These are phyloP conservation scores for Leccinum longicurvipes DNA, from an alignment of 768 basidiomycete genomes.

Conservation along the genomic window DNA sequence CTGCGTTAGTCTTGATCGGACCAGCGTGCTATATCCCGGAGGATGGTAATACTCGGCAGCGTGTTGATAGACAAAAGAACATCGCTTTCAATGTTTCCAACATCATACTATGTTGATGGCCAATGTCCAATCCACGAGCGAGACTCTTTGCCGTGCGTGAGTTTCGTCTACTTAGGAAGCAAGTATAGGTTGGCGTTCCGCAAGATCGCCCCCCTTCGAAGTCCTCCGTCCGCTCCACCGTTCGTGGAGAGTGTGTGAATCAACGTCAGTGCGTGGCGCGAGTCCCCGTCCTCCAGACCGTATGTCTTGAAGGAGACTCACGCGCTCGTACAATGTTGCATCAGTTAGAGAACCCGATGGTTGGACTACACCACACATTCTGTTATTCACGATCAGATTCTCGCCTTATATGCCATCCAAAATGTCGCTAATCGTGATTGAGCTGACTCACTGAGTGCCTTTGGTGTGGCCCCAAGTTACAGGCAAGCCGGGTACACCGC, in stretches of 20 bases:
- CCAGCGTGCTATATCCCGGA: not conserved
- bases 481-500: no score
- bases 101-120: not conserved
- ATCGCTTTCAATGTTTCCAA: no score
- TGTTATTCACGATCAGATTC: not conserved
- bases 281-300: not conserved
- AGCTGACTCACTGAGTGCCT: no score
- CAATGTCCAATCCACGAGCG: not conserved
- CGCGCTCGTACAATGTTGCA: not conserved
- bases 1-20: not conserved
- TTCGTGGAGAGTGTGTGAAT: not conserved
- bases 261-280: not conserved
- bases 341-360: not conserved
- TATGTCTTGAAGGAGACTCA: no score
- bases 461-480: no score
- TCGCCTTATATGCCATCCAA: not conserved
- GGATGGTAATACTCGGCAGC: not conserved
- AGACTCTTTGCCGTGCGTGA: not conserved
- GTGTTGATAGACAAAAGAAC: constrained; percentile 1
- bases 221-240: not conserved
- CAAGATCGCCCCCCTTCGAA: not conserved
- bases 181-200: not conserved
- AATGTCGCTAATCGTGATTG: no score
- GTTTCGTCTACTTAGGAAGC: not conserved
- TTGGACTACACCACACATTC: not conserved